These are phyloP conservation scores for Sclerotiophoma versabilis DNA, from an alignment of 2,329 filamentous ascomycete genomes.

Conservation along the genomic window DNA sequence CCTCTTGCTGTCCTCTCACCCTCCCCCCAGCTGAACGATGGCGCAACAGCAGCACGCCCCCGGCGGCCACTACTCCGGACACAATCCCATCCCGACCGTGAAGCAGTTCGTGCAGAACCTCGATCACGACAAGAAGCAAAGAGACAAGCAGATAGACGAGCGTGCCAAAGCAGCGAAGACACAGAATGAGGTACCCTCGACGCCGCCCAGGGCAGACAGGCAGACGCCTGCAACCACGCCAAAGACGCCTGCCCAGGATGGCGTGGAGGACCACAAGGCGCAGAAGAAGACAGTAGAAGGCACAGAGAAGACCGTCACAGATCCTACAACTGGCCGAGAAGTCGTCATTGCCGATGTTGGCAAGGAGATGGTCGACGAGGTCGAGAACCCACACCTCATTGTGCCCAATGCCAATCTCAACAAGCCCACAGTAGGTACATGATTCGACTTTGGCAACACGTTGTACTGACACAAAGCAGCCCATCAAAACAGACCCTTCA, in stretches of 20 bases:
- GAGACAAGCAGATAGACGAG: slow-evolving; percentile 75
- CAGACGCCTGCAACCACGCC: slow-evolving; percentile 31
- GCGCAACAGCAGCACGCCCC: slow-evolving; percentile 57
- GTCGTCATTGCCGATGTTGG: slow-evolving; percentile 86
- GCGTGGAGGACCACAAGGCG: slow-evolving; percentile 57
- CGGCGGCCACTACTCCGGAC: slow-evolving; percentile 78
- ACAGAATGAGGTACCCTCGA: slow-evolving; percentile 14
- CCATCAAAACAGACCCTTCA: slow-evolving; percentile 72
- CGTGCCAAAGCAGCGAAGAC: slow-evolving; percentile 57
- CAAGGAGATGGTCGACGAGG: slow-evolving; percentile 71
- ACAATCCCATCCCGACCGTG: slow-evolving; percentile 86
- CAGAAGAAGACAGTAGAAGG: slow-evolving; percentile 55
- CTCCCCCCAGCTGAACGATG: slow-evolving; percentile 43
- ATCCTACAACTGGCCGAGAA: slow-evolving; percentile 86
- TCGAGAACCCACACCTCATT: slow-evolving; percentile 76
- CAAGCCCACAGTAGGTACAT: slow-evolving; percentile 66
- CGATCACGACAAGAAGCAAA: slow-evolving; percentile 77
- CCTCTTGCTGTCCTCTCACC: slow-evolving; percentile 2
- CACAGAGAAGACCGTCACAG: slow-evolving; percentile 71
- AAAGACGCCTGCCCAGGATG: slow-evolving; percentile 36
- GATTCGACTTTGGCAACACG: neutral
- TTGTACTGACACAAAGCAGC: slow-evolving; percentile 45
- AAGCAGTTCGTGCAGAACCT: slow-evolving; percentile 81
- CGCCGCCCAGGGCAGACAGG: slow-evolving; percentile 48
- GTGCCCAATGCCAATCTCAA: slow-evolving; percentile 90